phyloP scores from a whole-genome alignment of 2,329 filamentous ascomycete species.

The Alternaria ethzedia region DNA sequence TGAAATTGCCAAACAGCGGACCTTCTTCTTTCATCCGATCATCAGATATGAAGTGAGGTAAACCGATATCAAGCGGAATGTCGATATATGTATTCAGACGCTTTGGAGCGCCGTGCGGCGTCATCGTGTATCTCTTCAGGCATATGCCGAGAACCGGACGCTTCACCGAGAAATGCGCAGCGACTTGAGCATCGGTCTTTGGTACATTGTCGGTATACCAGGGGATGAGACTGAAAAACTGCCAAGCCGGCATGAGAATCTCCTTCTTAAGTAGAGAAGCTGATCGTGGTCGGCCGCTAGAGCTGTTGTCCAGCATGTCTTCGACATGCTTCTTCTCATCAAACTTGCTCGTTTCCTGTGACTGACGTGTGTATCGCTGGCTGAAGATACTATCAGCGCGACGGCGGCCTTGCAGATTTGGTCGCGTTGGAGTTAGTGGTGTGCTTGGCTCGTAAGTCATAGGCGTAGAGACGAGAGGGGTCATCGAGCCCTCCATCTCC shows the following conservation, averaged over 20 bases:
- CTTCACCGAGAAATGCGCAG: constrained; percentile 81
- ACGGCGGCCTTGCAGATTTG: constrained; percentile 42
- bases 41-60: constrained; percentile 90
- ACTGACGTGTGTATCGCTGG: constrained; percentile 50
- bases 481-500: constrained; percentile 46
- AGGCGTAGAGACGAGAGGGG: constrained; percentile 45
- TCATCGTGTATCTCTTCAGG: constrained; percentile 86
- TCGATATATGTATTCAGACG: constrained; percentile 85
- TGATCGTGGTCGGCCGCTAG: constrained; percentile 41
- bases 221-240: constrained; percentile 92
- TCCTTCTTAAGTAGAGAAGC: constrained; percentile 68
- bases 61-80: constrained; percentile 80
- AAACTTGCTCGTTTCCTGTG: constrained; percentile 58
- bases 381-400: constrained; percentile 59
- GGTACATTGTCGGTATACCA: constrained; percentile 80
- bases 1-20: constrained; percentile 84
- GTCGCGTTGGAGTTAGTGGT: constrained; percentile 35
- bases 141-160: constrained; percentile 91
- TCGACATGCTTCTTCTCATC: constrained; percentile 57
- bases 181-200: constrained; percentile 77
- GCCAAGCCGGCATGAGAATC: constrained; percentile 95
- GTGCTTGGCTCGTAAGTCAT: constrained; percentile 32
- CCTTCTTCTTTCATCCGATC: constrained; percentile 72
- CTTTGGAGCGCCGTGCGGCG: constrained; percentile 69
- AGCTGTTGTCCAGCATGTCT: constrained; percentile 46